Base-by-base conservation (phyloP, 441 rosid species). In the Syzygium malaccense region DNA sequence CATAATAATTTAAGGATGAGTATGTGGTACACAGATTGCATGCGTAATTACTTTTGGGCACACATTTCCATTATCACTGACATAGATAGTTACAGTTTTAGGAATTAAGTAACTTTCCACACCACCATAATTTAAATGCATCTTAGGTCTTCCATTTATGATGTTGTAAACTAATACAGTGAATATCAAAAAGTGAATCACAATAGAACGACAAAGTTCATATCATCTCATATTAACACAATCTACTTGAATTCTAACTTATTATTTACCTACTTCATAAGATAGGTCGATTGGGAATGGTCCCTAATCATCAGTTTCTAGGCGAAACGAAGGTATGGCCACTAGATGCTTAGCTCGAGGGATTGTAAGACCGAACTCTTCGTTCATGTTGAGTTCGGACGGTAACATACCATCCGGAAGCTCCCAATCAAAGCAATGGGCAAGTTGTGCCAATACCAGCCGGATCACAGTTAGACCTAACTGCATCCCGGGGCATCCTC, bases 401-500 rank as follows among this genome's bases (percentile, higher is more conserved):
- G 92, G 56, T 66, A 85, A 80, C 92, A 90, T 90, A 2, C 83
- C 88, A n/a, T 90, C 30, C 0, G 95, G 95, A 14, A 96, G 92
- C 83, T 90, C 93, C 97, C 96, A 95, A 33, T 93, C 87, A 87
- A 96, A 95, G 92, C 96, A 94, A 90, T 95, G 96, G 19, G 91
- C 92, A 55, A 95, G 88, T 45, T 95, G 96, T 13, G 96, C 96
- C 62, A 93, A 66, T 55, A 92, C 88, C 12, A 91, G 87, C 60
- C 86, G 93, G 62, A 94, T 88, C 2, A 89, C 86, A 2, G 90
- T 91, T 71, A 93, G 86, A 51, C 94, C 96, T 30, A 96, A 83
- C 53, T 92, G 95, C 92, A 95, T 86, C 66, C 96, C 96, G 1
- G 97, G 96, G 58, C 98, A 96, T 4, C 96, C 88, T 88, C 97